Conservation (phyloP, 75 land plant species). For the Picea sitchensis region DNA sequence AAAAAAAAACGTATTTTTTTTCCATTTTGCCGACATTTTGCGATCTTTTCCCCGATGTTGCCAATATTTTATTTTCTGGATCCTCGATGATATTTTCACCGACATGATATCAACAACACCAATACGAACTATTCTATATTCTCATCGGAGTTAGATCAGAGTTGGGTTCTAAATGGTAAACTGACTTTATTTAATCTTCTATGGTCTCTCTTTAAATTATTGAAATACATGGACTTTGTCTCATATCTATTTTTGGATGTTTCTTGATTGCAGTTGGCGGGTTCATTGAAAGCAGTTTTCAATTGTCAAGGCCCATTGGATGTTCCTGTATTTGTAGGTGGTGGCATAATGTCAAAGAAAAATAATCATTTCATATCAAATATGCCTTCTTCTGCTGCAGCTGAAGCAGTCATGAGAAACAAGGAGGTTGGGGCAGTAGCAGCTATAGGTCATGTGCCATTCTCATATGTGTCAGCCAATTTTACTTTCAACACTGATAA, state of each 20-base stretch:
- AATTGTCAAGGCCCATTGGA: slow-evolving; percentile 98
- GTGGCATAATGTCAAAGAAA: slow-evolving; percentile 77
- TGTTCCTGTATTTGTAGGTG: slow-evolving; percentile 89
- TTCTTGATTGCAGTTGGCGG: slow-evolving; percentile 68
- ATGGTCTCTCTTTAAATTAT: too few relatives aligned
- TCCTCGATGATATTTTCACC: too few relatives aligned
- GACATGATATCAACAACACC: too few relatives aligned
- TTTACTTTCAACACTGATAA: slow-evolving; percentile 93
- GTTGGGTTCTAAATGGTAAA: too few relatives aligned
- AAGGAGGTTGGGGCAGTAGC: slow-evolving; percentile 86
- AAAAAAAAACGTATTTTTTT: too few relatives aligned
- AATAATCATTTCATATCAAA: slow-evolving; percentile 17
- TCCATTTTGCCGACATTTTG: too few relatives aligned
- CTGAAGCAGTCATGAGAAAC: slow-evolving; percentile 56
- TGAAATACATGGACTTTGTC: background rate
- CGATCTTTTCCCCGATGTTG: too few relatives aligned
- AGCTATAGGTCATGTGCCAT: slow-evolving; percentile 88
- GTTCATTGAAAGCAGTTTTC: slow-evolving; percentile 85
- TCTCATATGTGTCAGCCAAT: slow-evolving; percentile 83
- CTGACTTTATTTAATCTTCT: too few relatives aligned
- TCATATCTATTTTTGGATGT: background rate
- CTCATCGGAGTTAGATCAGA: too few relatives aligned
- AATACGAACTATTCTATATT: too few relatives aligned
- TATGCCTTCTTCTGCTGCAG: slow-evolving; percentile 55
- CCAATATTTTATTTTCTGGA: too few relatives aligned